Evolutionary conservation across 768 basidiomycete species (phyloP).

Genomic region (Dendrothele bispora): DNA sequence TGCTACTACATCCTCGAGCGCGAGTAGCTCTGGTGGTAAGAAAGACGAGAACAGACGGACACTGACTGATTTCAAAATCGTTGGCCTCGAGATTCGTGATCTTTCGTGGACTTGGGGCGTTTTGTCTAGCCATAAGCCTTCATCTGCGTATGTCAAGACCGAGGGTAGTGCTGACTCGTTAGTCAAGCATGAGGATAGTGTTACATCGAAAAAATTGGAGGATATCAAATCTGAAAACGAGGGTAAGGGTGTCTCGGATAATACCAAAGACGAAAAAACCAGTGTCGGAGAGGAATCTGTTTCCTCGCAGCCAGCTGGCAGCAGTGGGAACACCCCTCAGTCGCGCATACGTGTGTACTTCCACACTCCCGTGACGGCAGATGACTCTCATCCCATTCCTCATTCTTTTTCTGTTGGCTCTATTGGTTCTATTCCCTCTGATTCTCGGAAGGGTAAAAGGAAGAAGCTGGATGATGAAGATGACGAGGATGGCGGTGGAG

Average conservation of each 20-base stretch:
- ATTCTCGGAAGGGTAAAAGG: conserved; percentile 77
- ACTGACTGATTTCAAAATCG: conserved; percentile 97
- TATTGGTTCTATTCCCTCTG: conserved; percentile 48
- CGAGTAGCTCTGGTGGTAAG: conserved; percentile 56
- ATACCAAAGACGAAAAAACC: conserved; percentile 16
- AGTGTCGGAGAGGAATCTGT: conserved; percentile 22
- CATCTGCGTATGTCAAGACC: conserved; percentile 24
- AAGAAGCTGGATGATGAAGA: conserved; percentile 89
- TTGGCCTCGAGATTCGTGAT: conserved; percentile 83
- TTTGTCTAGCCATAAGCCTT: conserved; percentile 33
- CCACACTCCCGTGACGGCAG: conserved; percentile 83
- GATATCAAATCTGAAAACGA: conserved; percentile 26
- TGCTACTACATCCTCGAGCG: conserved; percentile 29
- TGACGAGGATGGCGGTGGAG: conserved; percentile 75
- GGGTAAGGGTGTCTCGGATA: conserved; percentile 24
- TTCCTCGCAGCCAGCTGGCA: conserved; percentile 17
- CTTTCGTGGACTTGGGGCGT: conserved; percentile 88
- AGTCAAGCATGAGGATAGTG: conserved; percentile 15
- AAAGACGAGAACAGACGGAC: conserved; percentile 89
- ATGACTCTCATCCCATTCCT: conserved; percentile 77
- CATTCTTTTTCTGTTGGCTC: conserved; percentile 48
- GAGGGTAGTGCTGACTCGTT: conserved; percentile 30
- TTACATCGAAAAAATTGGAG: conserved; percentile 18
- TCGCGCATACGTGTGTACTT: conserved; percentile 91
- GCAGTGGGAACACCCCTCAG: conserved; percentile 42